Evolutionary conservation across 2,329 filamentous ascomycete genomes (phyloP), one percentile per base, ranked within the genome.

Genomic region (Erysiphe pulchra): DNA sequence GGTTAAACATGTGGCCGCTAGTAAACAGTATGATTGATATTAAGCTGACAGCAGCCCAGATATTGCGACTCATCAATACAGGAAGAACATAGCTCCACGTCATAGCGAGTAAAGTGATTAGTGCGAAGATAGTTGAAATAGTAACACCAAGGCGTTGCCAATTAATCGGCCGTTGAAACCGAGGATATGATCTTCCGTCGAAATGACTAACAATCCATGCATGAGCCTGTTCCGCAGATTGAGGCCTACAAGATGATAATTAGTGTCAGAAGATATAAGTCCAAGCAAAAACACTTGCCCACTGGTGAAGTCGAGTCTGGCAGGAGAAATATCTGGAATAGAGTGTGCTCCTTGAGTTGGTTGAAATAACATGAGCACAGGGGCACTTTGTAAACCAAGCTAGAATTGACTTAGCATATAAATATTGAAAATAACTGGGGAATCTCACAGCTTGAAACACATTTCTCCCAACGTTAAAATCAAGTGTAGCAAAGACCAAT

Each of bases 1-100:
- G 86, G 62, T 95, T 98, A 71, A 92, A 98, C 92, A 98, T 98
- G 63, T 95, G 86, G 36, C 90, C 92, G 55, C 81, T 90, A 42
- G 80, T 94, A 64, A 95, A 98, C 47, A 94, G 68, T 38, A 98
- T 71, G 50, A 98, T 86, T 13, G 77, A 69, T 56, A 95, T 85
- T 53, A 98, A 66, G 61, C 81, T 92, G 56, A 92, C 63, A 18
- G 81, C 83, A 20, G 87, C 86, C 90, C 90, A 98, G 16, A 95
- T 64, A 56, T 92, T 95, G 54, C 87, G 80, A 66, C 80, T 94
- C 61, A 85, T 82, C 33, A 94, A 61, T 48, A 94, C 57, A 2
- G 87, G 87, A 11, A 87, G 59, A 12, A 94, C 57, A 55, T 86
- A 92, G 6, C 83, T 82, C 54, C 75, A 80, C 12, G 78, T 71